Conservation (phyloP, 371 early-diverging fungal genomes). For the Synchytrium microbalum region DNA sequence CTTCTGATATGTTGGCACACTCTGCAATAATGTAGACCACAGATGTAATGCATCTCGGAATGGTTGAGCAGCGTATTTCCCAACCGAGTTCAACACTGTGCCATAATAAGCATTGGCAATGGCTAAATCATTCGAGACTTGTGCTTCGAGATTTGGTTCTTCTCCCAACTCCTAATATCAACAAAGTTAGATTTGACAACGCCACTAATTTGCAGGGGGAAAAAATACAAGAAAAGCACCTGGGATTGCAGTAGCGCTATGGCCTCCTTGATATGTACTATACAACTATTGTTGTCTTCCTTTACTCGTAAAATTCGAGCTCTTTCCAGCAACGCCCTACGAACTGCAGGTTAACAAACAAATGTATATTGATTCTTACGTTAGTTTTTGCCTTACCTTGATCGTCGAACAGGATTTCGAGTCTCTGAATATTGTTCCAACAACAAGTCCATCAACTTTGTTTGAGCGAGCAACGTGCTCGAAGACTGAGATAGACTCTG, state of each 20-base stretch:
- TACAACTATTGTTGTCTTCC: not conserved
- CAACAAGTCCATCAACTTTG: not conserved
- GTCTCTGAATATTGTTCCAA: not conserved
- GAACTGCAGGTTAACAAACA: no score
- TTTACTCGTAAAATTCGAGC: not conserved
- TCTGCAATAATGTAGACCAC: constrained; percentile 11
- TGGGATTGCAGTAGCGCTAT: not conserved
- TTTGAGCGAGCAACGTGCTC: not conserved
- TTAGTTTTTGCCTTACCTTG: no score
- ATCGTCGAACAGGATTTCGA: not conserved
- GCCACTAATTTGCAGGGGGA: no score
- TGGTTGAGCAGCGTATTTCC: not conserved
- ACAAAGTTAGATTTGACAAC: no score
- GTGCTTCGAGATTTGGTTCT: constrained; percentile 1
- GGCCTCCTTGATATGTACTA: not conserved
- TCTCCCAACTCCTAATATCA: not conserved
- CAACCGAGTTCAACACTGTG: constrained; percentile 15
- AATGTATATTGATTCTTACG: no score
- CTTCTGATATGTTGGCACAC: not conserved
- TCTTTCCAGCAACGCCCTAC: not conserved
- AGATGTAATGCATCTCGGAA: constrained; percentile 31
- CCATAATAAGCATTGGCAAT: constrained; percentile 22
- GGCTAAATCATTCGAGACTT: constrained; percentile 17
- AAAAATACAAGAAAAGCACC: no score
- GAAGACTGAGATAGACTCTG: not conserved